Evolutionary conservation across 2,329 filamentous ascomycete species (phyloP).

Genomic region (Neobulgaria alba): DNA sequence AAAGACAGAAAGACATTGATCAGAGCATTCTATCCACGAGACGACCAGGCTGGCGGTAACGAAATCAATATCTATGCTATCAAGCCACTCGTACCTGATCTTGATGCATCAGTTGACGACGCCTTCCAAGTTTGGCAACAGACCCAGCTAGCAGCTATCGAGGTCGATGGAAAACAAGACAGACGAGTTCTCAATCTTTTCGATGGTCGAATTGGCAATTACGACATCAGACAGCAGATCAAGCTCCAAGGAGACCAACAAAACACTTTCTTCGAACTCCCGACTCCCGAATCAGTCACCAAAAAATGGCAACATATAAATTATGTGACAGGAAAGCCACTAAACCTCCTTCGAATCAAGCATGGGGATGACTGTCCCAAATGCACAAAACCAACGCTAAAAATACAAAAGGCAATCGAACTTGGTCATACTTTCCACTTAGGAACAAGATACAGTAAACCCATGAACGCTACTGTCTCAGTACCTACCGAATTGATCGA

Average conservation of each 20-base stretch:
- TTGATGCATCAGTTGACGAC: constrained; percentile 64
- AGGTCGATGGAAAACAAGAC: neutral
- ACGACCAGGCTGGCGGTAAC: constrained; percentile 15
- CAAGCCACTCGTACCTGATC: constrained; percentile 54
- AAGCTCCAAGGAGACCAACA: constrained; percentile 13
- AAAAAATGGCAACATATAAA: constrained; percentile 21
- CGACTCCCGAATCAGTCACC: constrained; percentile 3
- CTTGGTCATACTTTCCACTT: constrained; percentile 93
- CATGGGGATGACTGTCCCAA: constrained; percentile 65
- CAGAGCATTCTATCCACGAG: constrained; percentile 49
- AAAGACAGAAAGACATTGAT: constrained; percentile 60
- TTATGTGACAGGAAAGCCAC: constrained; percentile 32
- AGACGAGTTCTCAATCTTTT: constrained; percentile 31
- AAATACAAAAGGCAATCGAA: constrained; percentile 69
- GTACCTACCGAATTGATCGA: constrained; percentile 29
- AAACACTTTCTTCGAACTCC: neutral
- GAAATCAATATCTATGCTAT: constrained; percentile 53
- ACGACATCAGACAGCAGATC: constrained; percentile 3
- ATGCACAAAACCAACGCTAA: constrained; percentile 56
- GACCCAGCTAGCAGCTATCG: neutral
- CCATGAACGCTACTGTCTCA: constrained; percentile 57
- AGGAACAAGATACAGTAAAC: constrained; percentile 76
- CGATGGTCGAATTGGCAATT: constrained; percentile 26
- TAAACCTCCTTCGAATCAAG: constrained; percentile 57
- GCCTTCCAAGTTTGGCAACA: constrained; percentile 42